Percentiles rank a stretch among this genome's conserved stretches.
Evolutionary conservation across 2,329 filamentous ascomycete species (phyloP).

Genomic region (Trichoderma oligosporum): DNA sequence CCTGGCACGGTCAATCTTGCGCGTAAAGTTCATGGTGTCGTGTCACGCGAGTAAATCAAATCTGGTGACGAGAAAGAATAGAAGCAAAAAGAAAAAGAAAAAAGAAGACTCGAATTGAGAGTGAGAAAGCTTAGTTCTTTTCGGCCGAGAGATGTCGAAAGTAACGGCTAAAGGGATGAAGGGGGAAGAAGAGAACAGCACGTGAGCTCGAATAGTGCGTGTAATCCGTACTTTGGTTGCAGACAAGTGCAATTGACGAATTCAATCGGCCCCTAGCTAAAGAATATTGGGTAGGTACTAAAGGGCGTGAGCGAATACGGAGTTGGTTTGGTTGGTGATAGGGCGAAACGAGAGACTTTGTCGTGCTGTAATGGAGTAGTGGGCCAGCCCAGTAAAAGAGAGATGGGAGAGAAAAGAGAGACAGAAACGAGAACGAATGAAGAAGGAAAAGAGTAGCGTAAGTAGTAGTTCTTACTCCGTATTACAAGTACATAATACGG

Average conservation of each 20-base stretch:
- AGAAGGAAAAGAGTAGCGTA: too few relatives aligned
- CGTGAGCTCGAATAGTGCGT: neutral
- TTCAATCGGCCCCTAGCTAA: neutral
- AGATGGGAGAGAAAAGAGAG: neutral
- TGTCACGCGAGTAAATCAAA: conserved; percentile 1
- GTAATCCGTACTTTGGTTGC: too few relatives aligned
- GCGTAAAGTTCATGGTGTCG: conserved; percentile 55
- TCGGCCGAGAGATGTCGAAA: neutral
- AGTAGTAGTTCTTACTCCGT: neutral
- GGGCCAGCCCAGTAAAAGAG: conserved; percentile 1
- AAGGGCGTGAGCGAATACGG: neutral
- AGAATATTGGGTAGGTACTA: neutral
- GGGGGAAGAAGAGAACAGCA: neutral
- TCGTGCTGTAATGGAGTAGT: too few relatives aligned
- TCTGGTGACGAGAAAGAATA: neutral
- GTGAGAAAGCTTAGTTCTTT: neutral
- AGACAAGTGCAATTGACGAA: neutral
- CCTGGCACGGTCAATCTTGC: conserved; percentile 92
- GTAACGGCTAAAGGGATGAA: neutral
- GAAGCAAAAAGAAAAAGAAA: neutral
- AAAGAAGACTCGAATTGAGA: neutral
- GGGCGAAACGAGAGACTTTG: neutral
- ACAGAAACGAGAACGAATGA: neutral
- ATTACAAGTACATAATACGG: too few relatives aligned
- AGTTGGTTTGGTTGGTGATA: too few relatives aligned